Evolutionary conservation across 805 yeast species (phyloP), one percentile per base, ranked within the genome.

Genomic region (Limtongia smithiae): DNA sequence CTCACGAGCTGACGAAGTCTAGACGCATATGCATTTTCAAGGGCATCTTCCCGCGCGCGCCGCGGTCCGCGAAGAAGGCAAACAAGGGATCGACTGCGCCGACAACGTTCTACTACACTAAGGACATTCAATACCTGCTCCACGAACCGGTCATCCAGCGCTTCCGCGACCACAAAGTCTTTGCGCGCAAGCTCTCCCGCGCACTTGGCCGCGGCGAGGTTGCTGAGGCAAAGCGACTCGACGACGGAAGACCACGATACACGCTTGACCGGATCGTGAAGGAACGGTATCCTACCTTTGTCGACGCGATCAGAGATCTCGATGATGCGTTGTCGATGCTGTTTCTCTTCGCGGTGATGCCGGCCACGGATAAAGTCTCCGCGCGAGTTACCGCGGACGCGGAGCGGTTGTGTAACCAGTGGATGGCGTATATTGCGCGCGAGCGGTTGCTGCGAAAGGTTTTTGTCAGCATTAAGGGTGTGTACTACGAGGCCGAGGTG

Each of bases 81-180:
- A 91, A 89, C 70, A 93, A 88, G 70, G 97, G 98, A 20, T 85
- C 96, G n/a, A 87, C 97, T 6, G 95, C 94, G 22, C 95, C 95
- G 40, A 84, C 85, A 21, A 93, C 98, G 3, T 94, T 93, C 67
- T 93, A 93, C 71, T 91, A 89, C 68, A 68, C 83, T 57, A 93
- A 89, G 69, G 98, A 93, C 68, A 93, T 93, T 58, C 96, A 90
- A 69, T 93, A 91, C 68, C 74, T 93, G 60, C 72, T 88, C 73
- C 98, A 93, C 68, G 98, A 93, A 72, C 97, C 97, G 3, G 85
- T 93, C 22, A 75, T 93, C 61, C 78, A 77, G 54, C 89, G 86
- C 69, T 93, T 93, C 71, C 81, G 98, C 71, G 96, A 90, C 52
- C 97, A 93, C 71, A 93, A 93, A 75, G 79, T 93, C 4, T 93